Evolutionary conservation across 495 filamentous ascomycete species (phyloP).

Genomic region (Trypethelium eluteriae): DNA sequence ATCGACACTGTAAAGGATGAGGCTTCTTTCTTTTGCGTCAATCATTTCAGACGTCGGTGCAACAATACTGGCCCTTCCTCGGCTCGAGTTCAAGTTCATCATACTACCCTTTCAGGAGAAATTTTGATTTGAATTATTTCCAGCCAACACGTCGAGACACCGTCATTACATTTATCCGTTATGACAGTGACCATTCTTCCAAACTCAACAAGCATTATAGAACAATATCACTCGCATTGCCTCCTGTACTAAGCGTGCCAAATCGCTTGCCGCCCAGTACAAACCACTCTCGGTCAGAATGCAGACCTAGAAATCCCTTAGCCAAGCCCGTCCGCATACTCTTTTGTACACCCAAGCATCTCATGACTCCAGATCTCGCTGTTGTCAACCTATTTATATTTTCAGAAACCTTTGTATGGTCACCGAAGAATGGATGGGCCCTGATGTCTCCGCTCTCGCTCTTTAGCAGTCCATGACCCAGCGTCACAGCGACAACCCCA

Average conservation of each 20-base stretch:
- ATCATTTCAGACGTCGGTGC: too few relatives aligned
- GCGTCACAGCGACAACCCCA: constrained; percentile 4
- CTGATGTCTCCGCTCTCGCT: constrained; percentile 7
- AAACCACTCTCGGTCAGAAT: neutral
- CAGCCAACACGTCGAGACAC: too few relatives aligned
- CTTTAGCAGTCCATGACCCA: constrained; percentile 13
- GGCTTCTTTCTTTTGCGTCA: too few relatives aligned
- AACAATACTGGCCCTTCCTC: too few relatives aligned
- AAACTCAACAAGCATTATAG: too few relatives aligned
- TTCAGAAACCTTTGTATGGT: constrained; percentile 1
- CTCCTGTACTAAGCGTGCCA: neutral
- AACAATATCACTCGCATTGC: neutral
- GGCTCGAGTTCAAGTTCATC: too few relatives aligned
- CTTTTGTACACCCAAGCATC: neutral
- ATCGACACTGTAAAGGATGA: too few relatives aligned
- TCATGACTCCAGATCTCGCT: neutral
- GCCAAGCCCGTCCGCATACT: neutral
- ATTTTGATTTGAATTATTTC: too few relatives aligned
- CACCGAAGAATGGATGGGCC: constrained; percentile 13
- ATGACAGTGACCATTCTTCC: too few relatives aligned
- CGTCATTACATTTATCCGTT: too few relatives aligned
- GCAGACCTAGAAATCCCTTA: neutral
- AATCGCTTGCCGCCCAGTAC: neutral
- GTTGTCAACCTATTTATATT: neutral
- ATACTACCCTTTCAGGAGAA: too few relatives aligned